Percentiles rank a stretch among this genome's conserved stretches.
These are phyloP conservation scores for Nemania sp. DNA, from an alignment of 2,329 filamentous ascomycete species.

Conservation along the genomic window DNA sequence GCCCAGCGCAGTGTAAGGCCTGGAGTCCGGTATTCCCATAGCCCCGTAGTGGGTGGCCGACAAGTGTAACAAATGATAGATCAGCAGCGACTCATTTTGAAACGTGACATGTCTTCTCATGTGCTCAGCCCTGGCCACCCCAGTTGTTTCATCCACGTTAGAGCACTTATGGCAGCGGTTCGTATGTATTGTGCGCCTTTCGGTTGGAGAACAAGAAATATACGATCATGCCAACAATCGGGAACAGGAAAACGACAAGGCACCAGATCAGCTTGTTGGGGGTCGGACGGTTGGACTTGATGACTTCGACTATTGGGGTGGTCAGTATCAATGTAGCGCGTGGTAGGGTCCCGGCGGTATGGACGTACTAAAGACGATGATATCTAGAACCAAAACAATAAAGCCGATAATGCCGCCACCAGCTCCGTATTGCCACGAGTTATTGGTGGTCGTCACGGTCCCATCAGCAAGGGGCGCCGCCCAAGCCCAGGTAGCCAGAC, in stretches of 20 bases:
- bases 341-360: not conserved
- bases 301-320: slow-evolving; percentile 58
- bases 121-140: too few species aligned
- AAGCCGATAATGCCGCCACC: slow-evolving; percentile 66
- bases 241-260: slow-evolving; percentile 67
- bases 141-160: not conserved
- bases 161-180: slow-evolving; percentile 24
- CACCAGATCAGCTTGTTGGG: slow-evolving; percentile 65
- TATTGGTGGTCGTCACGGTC: slow-evolving; percentile 43
- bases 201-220: slow-evolving; percentile 70
- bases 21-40: too few species aligned
- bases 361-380: slow-evolving; percentile 64
- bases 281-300: slow-evolving; percentile 65
- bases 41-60: too few species aligned
- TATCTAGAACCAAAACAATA: slow-evolving; percentile 64
- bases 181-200: slow-evolving; percentile 51
- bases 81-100: too few species aligned
- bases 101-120: too few species aligned
- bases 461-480: slow-evolving; percentile 52
- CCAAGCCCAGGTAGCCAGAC: slow-evolving; percentile 53
- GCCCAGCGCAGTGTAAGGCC: too few species aligned
- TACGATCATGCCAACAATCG: slow-evolving; percentile 63
- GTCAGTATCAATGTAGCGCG: slow-evolving; percentile 10
- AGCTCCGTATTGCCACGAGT: slow-evolving; percentile 62
- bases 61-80: too few species aligned